Conservation (phyloP, 345 rosid genomes). For the Geranium brycei region DNA sequence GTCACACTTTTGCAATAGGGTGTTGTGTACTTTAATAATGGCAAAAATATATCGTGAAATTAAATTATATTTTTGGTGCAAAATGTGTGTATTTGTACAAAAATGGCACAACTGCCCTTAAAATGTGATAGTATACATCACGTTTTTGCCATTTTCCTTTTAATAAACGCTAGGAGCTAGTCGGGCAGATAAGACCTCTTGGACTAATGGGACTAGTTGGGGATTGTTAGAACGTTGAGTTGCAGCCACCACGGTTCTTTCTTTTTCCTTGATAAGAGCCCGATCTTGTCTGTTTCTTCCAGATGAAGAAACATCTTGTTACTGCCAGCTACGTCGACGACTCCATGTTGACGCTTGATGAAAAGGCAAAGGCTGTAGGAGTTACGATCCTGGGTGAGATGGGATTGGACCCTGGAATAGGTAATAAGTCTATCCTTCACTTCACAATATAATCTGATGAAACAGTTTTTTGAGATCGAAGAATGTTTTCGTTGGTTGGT, state of each 20-base stretch:
- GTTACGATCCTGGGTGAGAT: slow-evolving; percentile 88
- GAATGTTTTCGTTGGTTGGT: not conserved
- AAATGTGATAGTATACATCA: too few species aligned
- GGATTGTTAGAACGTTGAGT: too few species aligned
- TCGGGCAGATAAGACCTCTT: too few species aligned
- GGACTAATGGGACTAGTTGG: too few species aligned
- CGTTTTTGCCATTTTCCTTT: too few species aligned
- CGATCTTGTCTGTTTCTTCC: slow-evolving; percentile 13
- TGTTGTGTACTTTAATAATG: too few species aligned
- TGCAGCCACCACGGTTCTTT: slow-evolving; percentile 1
- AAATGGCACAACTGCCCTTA: too few species aligned
- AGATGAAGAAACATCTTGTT: slow-evolving; percentile 81
- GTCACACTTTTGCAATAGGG: too few species aligned
- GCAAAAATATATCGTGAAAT: too few species aligned
- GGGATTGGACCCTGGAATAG: slow-evolving; percentile 99
- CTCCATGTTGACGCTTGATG: slow-evolving; percentile 44
- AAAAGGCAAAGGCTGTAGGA: slow-evolving; percentile 65
- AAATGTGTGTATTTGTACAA: too few species aligned
- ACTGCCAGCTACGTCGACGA: slow-evolving; percentile 93
- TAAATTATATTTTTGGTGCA: too few species aligned
- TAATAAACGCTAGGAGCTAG: too few species aligned
- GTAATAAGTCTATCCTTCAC: slow-evolving; percentile 20
- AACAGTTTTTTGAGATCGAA: not conserved
- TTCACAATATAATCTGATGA: not conserved
- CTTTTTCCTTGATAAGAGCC: slow-evolving; percentile 1